Evolutionary conservation across 306 rosid genomes (phyloP).

Genomic region (Potentilla sterilis): DNA sequence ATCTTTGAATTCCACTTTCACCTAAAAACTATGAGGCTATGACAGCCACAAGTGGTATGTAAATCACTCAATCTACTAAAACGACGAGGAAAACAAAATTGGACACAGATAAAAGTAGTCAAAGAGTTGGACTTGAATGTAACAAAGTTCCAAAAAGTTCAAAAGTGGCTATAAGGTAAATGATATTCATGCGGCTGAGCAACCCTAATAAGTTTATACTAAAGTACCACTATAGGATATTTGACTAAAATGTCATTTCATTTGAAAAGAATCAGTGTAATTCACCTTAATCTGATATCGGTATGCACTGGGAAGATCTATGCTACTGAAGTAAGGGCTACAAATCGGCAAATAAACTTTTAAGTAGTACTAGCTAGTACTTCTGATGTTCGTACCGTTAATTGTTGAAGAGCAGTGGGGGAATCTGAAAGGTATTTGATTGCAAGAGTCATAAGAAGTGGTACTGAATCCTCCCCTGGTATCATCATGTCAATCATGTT

Average conservation of each 20-base stretch:
- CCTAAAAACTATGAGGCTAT: constrained; percentile 1
- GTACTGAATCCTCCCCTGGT: constrained; percentile 98
- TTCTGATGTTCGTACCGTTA: constrained; percentile 46
- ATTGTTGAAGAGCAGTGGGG: constrained; percentile 73
- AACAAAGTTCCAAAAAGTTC: constrained; percentile 33
- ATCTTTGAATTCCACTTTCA: constrained; percentile 14
- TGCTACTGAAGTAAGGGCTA: background rate
- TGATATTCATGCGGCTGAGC: constrained; percentile 16
- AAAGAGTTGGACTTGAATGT: constrained; percentile 22
- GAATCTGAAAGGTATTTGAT: constrained; percentile 79
- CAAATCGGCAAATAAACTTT: background rate
- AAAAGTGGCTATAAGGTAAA: constrained; percentile 24
- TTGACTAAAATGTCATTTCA: constrained; percentile 1
- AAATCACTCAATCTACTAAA: constrained; percentile 3
- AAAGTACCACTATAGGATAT: constrained; percentile 12
- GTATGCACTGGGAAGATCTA: background rate
- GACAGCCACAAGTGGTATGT: constrained; percentile 25
- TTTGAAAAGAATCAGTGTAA: background rate
- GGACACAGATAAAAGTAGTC: constrained; percentile 33
- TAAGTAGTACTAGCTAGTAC: background rate
- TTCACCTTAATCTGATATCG: background rate
- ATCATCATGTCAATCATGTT: constrained; percentile 98
- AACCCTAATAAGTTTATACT: background rate
- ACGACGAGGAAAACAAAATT: constrained; percentile 25
- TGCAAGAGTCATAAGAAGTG: constrained; percentile 86